Conservation (phyloP, 345 rosid genomes). For the Ceriops tagal region DNA sequence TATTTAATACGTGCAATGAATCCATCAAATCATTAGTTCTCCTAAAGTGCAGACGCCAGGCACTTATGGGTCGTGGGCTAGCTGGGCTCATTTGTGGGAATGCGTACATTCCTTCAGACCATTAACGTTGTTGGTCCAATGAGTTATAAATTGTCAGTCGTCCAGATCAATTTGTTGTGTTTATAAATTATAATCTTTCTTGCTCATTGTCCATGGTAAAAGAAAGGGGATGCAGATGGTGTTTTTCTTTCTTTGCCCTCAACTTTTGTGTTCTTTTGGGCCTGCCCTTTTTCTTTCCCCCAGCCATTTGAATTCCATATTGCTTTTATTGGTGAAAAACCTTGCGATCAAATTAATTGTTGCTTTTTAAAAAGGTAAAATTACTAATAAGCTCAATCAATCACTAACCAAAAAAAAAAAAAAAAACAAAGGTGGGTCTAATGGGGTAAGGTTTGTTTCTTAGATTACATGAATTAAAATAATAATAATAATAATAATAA, state of each 20-base stretch:
- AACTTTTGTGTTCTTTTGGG: background rate
- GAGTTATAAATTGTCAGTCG: slow-evolving; percentile 29
- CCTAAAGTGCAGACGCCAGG: too few species aligned
- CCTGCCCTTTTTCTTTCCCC: background rate
- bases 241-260: slow-evolving; percentile 9
- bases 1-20: too few species aligned
- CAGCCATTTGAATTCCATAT: too few species aligned
- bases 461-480: too few species aligned
- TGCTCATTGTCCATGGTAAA: background rate
- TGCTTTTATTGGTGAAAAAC: slow-evolving; percentile 17
- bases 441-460: too few species aligned
- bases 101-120: slow-evolving; percentile 52
- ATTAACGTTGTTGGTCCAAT: slow-evolving; percentile 45
- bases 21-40: too few species aligned
- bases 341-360: slow-evolving; percentile 12
- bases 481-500: too few species aligned
- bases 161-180: background rate
- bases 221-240: slow-evolving; percentile 12
- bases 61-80: slow-evolving; percentile 70
- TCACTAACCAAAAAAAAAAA: too few species aligned
- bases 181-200: slow-evolving; percentile 6
- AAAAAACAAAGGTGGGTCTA: too few species aligned
- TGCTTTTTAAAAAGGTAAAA: background rate
- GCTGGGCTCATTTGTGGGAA: slow-evolving; percentile 71
- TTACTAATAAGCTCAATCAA: too few species aligned